Conservation (phyloP, 495 filamentous ascomycete species). For the Trichoderma orchidacearum region DNA sequence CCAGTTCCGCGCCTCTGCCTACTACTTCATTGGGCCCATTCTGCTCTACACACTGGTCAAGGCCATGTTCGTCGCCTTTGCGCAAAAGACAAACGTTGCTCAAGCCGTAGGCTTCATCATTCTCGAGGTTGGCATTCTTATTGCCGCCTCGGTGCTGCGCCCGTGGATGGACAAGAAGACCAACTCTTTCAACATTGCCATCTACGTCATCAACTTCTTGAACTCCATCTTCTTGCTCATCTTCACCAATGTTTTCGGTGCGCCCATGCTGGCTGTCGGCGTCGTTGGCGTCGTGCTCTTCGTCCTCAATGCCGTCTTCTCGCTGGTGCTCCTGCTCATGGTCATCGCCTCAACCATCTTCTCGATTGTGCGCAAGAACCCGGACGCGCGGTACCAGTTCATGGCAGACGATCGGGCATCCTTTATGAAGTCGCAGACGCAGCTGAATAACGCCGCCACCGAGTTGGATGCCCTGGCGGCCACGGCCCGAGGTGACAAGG, state of each 20-base stretch:
- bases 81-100: constrained; percentile 52
- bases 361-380: constrained; percentile 85
- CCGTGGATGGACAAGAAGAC: constrained; percentile 99
- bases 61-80: constrained; percentile 81
- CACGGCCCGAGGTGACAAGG: constrained; percentile 81
- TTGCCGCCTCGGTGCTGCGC: constrained; percentile 64
- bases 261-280: constrained; percentile 75
- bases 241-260: constrained; percentile 70
- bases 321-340: constrained; percentile 72
- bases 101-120: constrained; percentile 80
- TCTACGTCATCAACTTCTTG: constrained; percentile 79
- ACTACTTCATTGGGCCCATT: constrained; percentile 90
- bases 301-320: constrained; percentile 78
- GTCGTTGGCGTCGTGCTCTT: constrained; percentile 93
- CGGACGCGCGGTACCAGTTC: constrained; percentile 88
- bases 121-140: constrained; percentile 70
- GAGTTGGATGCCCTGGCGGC: constrained; percentile 89
- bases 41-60: constrained; percentile 74
- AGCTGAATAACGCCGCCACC: constrained; percentile 50
- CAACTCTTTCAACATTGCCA: constrained; percentile 92
- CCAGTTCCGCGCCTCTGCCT: constrained; percentile 90
- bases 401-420: constrained; percentile 95
- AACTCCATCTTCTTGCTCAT: constrained; percentile 78
- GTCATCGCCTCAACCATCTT: constrained; percentile 75
- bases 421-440: constrained; percentile 93